These are phyloP conservation scores for Lyophyllum decastes DNA, from an alignment of 768 basidiomycete genomes.

Conservation along the genomic window DNA sequence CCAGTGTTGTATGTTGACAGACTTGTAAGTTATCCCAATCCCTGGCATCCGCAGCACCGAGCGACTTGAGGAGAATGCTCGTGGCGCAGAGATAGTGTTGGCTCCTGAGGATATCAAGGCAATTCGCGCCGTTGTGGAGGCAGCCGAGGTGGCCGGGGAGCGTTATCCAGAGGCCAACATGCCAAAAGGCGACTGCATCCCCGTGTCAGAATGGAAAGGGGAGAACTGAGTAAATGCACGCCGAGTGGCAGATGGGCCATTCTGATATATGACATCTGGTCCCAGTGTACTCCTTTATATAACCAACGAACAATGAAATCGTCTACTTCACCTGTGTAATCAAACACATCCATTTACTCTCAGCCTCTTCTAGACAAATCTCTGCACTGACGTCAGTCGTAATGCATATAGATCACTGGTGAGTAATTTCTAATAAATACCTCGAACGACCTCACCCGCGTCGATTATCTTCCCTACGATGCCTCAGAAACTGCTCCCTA, in stretches of 20 bases:
- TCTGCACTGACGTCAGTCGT: too few species aligned
- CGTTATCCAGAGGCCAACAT: conserved; percentile 18
- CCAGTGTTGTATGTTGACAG: too few species aligned
- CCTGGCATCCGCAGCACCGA: conserved; percentile 19
- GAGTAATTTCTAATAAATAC: neutral
- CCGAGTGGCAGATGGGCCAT: too few species aligned
- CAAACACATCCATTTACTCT: too few species aligned
- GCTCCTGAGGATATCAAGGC: conserved; percentile 19
- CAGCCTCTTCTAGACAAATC: too few species aligned
- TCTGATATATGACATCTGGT: too few species aligned
- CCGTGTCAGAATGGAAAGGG: conserved; percentile 17
- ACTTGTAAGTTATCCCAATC: conserved; percentile 24
- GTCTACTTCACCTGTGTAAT: too few species aligned
- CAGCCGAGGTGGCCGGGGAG: conserved; percentile 21
- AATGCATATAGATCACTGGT: too few species aligned
- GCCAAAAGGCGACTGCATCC: conserved; percentile 22
- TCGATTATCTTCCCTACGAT: neutral
- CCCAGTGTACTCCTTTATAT: too few species aligned
- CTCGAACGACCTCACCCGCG: neutral
- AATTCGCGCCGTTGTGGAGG: conserved; percentile 20
- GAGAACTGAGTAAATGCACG: too few species aligned
- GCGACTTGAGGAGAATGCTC: conserved; percentile 23
- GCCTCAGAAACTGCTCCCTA: conserved; percentile 9
- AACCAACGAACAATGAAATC: too few species aligned
- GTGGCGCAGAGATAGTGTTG: conserved; percentile 16